These are phyloP conservation scores for Picea abies DNA, from an alignment of 83 land plant species.

Conservation along the genomic window DNA sequence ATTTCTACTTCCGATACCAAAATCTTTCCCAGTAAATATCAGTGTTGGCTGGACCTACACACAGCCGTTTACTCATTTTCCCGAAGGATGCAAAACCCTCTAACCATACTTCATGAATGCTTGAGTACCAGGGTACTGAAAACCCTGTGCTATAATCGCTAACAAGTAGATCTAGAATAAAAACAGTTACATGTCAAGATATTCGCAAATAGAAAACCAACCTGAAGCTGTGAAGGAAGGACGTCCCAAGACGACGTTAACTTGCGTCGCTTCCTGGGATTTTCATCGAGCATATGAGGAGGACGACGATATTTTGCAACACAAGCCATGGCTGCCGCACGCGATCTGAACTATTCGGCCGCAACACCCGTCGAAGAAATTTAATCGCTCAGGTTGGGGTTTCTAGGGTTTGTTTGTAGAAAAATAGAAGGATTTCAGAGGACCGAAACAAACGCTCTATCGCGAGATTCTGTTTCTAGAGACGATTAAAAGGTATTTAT, in stretches of 20 bases:
- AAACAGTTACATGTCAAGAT: background rate
- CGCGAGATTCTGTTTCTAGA: too few species aligned
- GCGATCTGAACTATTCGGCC: too few species aligned
- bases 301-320: background rate
- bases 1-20: background rate
- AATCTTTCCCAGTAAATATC: background rate
- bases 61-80: background rate
- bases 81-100: too few species aligned
- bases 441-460: too few species aligned
- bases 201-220: background rate
- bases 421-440: too few species aligned
- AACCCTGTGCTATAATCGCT: background rate
- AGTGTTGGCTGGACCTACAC: background rate
- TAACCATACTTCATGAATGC: too few species aligned
- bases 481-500: too few species aligned
- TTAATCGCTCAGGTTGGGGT: background rate
- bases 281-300: background rate
- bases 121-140: too few species aligned
- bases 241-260: slow-evolving; percentile 6
- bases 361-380: too few species aligned
- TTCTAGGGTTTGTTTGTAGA: background rate
- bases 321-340: slow-evolving; percentile 1
- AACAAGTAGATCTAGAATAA: background rate
- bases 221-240: background rate
- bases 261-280: slow-evolving; percentile 3